These are phyloP conservation scores for Penicillium sp. DNA, from an alignment of 2,329 filamentous ascomycete species.

Conservation along the genomic window DNA sequence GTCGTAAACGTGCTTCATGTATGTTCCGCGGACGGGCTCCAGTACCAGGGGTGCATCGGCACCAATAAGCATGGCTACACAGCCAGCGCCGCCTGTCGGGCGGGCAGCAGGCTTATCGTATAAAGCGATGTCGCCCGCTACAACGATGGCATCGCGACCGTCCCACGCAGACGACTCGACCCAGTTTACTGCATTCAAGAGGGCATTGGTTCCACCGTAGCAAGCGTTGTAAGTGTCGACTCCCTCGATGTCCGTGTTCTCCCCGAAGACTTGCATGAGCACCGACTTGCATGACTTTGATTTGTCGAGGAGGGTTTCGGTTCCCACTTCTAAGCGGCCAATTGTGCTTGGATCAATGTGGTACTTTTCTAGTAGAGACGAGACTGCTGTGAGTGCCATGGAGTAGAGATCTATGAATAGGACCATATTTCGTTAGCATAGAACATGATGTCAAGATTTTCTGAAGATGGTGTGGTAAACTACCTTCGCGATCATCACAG, in stretches of 20 bases:
- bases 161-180: slow-evolving; percentile 41
- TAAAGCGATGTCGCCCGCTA: slow-evolving; percentile 75
- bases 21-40: slow-evolving; percentile 70
- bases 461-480: not conserved
- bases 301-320: slow-evolving; percentile 79
- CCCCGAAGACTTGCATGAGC: slow-evolving; percentile 76
- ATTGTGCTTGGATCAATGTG: slow-evolving; percentile 70
- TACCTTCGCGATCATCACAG: slow-evolving; percentile 6
- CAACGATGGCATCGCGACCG: slow-evolving; percentile 69
- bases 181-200: slow-evolving; percentile 78
- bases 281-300: slow-evolving; percentile 56
- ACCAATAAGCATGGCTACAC: slow-evolving; percentile 71
- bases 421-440: not conserved
- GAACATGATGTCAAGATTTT: not conserved
- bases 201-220: slow-evolving; percentile 77
- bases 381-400: not conserved
- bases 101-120: slow-evolving; percentile 77
- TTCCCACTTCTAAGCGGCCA: slow-evolving; percentile 76
- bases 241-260: slow-evolving; percentile 76
- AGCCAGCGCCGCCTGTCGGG: slow-evolving; percentile 73
- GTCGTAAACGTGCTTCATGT: slow-evolving; percentile 72
- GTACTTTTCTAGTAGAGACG: slow-evolving; percentile 57
- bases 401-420: not conserved
- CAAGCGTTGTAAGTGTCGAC: slow-evolving; percentile 78
- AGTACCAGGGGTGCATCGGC: slow-evolving; percentile 70